phyloP scores from a whole-genome alignment of 2,329 filamentous ascomycete species.

The Arthrinium puccinioides region DNA sequence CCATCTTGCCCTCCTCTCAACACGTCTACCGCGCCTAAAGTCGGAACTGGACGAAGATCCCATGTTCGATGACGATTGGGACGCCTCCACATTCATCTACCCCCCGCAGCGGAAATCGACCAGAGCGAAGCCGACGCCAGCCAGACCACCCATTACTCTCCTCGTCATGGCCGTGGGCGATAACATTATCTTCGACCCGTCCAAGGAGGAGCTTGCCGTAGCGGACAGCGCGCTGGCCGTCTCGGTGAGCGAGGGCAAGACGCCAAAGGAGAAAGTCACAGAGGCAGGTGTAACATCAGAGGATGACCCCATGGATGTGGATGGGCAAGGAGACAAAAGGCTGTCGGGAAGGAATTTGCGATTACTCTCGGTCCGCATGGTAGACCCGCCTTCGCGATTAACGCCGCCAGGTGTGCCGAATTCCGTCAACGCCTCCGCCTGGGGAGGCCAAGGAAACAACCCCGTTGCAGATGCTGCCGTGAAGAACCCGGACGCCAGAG shows the following conservation, averaged over 20 bases:
- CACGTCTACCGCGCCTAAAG: slow-evolving; percentile 74
- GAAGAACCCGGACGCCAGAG: slow-evolving; percentile 31
- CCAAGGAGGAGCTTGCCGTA: slow-evolving; percentile 84
- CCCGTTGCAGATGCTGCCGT: slow-evolving; percentile 22
- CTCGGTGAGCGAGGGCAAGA: slow-evolving; percentile 53
- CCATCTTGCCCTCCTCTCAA: slow-evolving; percentile 85
- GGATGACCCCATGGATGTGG: slow-evolving; percentile 31
- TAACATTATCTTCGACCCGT: slow-evolving; percentile 92
- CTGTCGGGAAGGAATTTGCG: slow-evolving; percentile 37
- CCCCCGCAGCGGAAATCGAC: slow-evolving; percentile 33
- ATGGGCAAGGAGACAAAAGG: slow-evolving; percentile 20
- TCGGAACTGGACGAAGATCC: slow-evolving; percentile 93
- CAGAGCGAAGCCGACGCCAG: slow-evolving; percentile 12
- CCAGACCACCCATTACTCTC: slow-evolving; percentile 76
- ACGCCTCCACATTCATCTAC: slow-evolving; percentile 72
- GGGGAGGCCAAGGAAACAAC: slow-evolving; percentile 20
- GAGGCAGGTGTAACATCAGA: too few species aligned
- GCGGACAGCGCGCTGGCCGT: slow-evolving; percentile 85
- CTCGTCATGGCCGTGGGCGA: slow-evolving; percentile 80
- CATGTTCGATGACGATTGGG: slow-evolving; percentile 98
- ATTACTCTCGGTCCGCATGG: slow-evolving; percentile 61
- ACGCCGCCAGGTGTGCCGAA: slow-evolving; percentile 66
- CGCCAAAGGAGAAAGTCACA: slow-evolving; percentile 6
- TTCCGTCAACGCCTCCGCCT: slow-evolving; percentile 49
- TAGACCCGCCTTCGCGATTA: slow-evolving; percentile 67